Percentiles rank a stretch among this genome's conserved stretches.
phyloP scores from a whole-genome alignment of 768 basidiomycete genomes.

The Tricholoma hemisulphureum region DNA sequence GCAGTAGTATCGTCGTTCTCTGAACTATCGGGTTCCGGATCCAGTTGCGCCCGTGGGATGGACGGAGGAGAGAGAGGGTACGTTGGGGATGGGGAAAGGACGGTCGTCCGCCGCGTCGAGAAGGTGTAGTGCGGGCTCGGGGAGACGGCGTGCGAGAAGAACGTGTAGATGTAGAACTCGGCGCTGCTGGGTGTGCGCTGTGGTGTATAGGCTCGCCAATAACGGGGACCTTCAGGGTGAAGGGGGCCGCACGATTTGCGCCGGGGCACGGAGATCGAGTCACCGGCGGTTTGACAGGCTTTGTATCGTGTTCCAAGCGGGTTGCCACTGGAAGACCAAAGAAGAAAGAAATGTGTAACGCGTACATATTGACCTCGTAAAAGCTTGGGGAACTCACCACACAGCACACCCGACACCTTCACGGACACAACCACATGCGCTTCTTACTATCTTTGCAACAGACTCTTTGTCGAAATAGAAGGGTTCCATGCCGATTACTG shows the following conservation, averaged over 20 bases:
- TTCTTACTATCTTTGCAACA: conserved; percentile 49
- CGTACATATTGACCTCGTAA: neutral
- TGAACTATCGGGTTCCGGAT: neutral
- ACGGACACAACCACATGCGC: conserved; percentile 62
- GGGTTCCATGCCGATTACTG: conserved; percentile 55
- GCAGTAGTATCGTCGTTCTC: neutral
- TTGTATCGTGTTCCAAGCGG: conserved; percentile 60
- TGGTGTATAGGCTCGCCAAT: conserved; percentile 35
- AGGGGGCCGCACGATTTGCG: conserved; percentile 17
- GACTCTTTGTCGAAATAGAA: conserved; percentile 55
- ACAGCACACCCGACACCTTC: conserved; percentile 67
- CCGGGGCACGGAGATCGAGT: conserved; percentile 36
- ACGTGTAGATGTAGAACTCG: conserved; percentile 39
- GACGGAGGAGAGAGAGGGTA: conserved; percentile 9
- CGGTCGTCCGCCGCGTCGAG: conserved; percentile 26
- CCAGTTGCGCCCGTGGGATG: conserved; percentile 2
- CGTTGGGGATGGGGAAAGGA: conserved; percentile 26
- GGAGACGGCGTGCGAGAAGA: conserved; percentile 47
- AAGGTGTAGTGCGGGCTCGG: conserved; percentile 33
- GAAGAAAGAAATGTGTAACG: neutral
- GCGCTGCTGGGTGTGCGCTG: conserved; percentile 15
- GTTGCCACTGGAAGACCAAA: conserved; percentile 53
- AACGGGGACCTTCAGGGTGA: conserved; percentile 41
- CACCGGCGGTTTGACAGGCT: conserved; percentile 57
- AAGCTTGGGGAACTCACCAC: conserved; percentile 39